A percentile compares a stretch with the other conserved stretches of the same genome.
Evolutionary conservation across 2,329 filamentous ascomycete species (phyloP).

Genomic region (Helicocarpus griseus): DNA sequence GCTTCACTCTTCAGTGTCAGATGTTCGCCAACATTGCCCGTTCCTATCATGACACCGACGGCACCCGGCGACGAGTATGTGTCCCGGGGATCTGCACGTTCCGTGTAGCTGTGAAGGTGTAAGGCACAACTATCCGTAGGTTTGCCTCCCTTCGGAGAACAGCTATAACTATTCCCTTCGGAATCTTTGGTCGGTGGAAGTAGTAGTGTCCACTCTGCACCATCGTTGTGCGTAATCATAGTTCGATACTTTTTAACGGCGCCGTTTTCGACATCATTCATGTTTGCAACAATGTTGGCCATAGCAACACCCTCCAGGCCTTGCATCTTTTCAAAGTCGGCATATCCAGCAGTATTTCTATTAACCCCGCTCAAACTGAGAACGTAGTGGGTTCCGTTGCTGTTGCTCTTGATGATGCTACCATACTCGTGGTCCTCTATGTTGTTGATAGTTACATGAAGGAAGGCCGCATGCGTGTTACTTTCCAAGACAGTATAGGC

Average conservation of each 20-base stretch:
- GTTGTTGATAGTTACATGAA: constrained; percentile 77
- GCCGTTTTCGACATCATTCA: constrained; percentile 51
- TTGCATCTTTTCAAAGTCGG: constrained; percentile 93
- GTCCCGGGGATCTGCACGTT: constrained; percentile 68
- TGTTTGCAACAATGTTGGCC: constrained; percentile 76
- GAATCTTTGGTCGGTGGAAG: constrained; percentile 61
- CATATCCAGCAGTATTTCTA: constrained; percentile 63
- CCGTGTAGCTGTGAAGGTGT: constrained; percentile 92
- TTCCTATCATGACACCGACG: constrained; percentile 79
- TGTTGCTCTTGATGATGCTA: constrained; percentile 94
- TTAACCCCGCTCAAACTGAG: constrained; percentile 75
- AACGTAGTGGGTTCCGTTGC: constrained; percentile 92
- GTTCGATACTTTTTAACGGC: constrained; percentile 73
- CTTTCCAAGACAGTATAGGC: constrained; percentile 92
- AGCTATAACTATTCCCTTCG: constrained; percentile 62
- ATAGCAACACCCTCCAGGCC: constrained; percentile 83
- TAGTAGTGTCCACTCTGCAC: constrained; percentile 73
- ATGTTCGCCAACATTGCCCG: constrained; percentile 76
- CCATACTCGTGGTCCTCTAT: constrained; percentile 60
- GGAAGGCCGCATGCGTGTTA: constrained; percentile 85
- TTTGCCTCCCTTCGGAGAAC: constrained; percentile 48
- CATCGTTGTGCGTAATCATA: constrained; percentile 93
- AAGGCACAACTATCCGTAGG: constrained; percentile 62
- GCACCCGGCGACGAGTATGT: constrained; percentile 84
- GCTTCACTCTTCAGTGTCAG: constrained; percentile 60